Percentiles rank a stretch among this genome's conserved stretches.
Conservation (phyloP, 1,139 yeast species). For the Candida buenavistaensis region DNA sequence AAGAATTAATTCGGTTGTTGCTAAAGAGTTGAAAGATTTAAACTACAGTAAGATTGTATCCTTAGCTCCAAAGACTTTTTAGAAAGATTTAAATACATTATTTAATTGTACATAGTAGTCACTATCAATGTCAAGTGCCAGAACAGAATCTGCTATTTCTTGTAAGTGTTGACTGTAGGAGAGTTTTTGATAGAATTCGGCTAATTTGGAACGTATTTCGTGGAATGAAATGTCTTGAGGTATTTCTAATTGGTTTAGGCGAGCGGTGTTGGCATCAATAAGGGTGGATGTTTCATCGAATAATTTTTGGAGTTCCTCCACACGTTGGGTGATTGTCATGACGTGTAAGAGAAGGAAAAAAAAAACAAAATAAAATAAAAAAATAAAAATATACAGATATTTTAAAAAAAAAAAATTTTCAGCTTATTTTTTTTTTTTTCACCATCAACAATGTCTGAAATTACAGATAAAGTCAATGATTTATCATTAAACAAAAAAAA, state of each 20-base stretch:
- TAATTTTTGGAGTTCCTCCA: constrained; percentile 15
- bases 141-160: constrained; percentile 7
- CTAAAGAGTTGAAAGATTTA: constrained; percentile 84
- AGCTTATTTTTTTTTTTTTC: background rate
- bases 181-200: background rate
- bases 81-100: constrained; percentile 14
- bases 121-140: constrained; percentile 4
- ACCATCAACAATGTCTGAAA: constrained; percentile 4
- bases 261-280: constrained; percentile 11
- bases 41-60: constrained; percentile 86
- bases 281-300: constrained; percentile 14
- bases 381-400: too few relatives aligned
- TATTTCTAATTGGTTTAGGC: constrained; percentile 8
- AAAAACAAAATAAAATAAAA: too few relatives aligned
- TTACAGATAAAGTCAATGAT: constrained; percentile 6
- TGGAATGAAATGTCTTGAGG: background rate
- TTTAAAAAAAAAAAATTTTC: constrained; percentile 1
- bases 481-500: constrained; percentile 4
- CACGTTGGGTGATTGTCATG: constrained; percentile 2
- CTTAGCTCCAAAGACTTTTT: constrained; percentile 85
- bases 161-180: constrained; percentile 5
- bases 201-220: constrained; percentile 2
- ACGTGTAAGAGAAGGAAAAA: background rate
- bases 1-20: constrained; percentile 88
- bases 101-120: constrained; percentile 7